Conservation (phyloP, 108 stramenopile species). For the Skeletonema grethae region DNA sequence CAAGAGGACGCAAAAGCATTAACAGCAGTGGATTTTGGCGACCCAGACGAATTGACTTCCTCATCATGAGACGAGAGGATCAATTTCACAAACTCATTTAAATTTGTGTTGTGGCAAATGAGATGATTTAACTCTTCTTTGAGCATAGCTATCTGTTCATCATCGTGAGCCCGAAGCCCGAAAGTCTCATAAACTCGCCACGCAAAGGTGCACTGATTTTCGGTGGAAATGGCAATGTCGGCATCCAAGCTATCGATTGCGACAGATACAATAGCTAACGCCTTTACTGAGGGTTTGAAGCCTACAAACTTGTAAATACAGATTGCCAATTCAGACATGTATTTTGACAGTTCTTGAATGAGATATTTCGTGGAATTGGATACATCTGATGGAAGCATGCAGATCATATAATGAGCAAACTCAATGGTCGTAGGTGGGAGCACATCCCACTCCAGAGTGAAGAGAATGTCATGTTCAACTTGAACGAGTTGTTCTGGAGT, state of each 20-base stretch:
- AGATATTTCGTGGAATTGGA: conserved; percentile 25
- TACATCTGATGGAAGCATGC: conserved; percentile 34
- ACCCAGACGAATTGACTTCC: neutral
- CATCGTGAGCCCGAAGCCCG: conserved; percentile 13
- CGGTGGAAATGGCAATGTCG: conserved; percentile 12
- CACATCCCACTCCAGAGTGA: conserved; percentile 33
- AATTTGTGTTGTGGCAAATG: conserved; percentile 40
- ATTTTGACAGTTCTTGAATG: conserved; percentile 41
- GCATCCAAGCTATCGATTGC: conserved; percentile 41
- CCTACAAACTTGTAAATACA: conserved; percentile 42
- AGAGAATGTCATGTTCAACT: conserved; percentile 36
- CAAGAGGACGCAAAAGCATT: neutral
- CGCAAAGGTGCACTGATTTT: conserved; percentile 22
- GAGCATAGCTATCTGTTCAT: conserved; percentile 22
- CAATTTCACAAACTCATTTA: neutral
- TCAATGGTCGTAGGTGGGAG: conserved; percentile 34
- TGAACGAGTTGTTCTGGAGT: conserved; percentile 19
- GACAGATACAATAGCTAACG: conserved; percentile 34
- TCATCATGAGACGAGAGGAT: neutral
- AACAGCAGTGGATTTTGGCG: neutral
- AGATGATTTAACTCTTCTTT: conserved; percentile 28
- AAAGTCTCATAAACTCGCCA: conserved; percentile 22
- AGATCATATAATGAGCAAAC: conserved; percentile 39
- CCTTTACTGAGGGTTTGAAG: conserved; percentile 30
- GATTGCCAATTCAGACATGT: conserved; percentile 43